Conservation (phyloP, 31 red algal genomes). For the Odonthalia washingtoniensis region DNA sequence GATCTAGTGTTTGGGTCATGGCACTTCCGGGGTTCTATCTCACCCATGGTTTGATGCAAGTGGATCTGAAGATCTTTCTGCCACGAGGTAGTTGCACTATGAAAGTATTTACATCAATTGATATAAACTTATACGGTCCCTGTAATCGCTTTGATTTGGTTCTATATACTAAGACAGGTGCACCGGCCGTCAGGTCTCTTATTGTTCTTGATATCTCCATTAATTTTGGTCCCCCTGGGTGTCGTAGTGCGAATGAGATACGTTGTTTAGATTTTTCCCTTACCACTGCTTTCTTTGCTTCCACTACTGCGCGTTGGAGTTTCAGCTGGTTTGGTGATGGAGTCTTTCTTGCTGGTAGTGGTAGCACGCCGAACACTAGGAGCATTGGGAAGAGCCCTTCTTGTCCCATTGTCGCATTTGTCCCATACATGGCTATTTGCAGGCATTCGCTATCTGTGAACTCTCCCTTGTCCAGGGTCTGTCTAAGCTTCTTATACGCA, state of each 20-base stretch:
- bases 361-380: neutral
- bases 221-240: neutral
- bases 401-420: neutral
- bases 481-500: neutral
- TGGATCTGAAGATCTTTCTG: too few relatives aligned
- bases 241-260: neutral
- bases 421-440: too few relatives aligned
- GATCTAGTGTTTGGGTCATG: too few relatives aligned
- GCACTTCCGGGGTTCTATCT: too few relatives aligned
- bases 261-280: neutral
- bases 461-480: neutral
- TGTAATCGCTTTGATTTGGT: too few relatives aligned
- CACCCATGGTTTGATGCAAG: too few relatives aligned
- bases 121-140: too few relatives aligned
- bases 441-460: neutral
- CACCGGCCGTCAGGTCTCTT: too few relatives aligned
- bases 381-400: neutral
- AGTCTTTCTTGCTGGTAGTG: neutral
- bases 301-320: neutral
- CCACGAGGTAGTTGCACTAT: too few relatives aligned
- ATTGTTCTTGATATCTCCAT: too few relatives aligned
- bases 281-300: neutral
- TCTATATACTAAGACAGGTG: too few relatives aligned
- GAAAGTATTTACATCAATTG: too few relatives aligned
- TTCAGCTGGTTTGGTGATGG: neutral